Percentiles rank a stretch among this genome's conserved stretches.
Evolutionary conservation across 352 stramenopile genomes (phyloP).

Genomic region (Pythium phragmiticola): DNA sequence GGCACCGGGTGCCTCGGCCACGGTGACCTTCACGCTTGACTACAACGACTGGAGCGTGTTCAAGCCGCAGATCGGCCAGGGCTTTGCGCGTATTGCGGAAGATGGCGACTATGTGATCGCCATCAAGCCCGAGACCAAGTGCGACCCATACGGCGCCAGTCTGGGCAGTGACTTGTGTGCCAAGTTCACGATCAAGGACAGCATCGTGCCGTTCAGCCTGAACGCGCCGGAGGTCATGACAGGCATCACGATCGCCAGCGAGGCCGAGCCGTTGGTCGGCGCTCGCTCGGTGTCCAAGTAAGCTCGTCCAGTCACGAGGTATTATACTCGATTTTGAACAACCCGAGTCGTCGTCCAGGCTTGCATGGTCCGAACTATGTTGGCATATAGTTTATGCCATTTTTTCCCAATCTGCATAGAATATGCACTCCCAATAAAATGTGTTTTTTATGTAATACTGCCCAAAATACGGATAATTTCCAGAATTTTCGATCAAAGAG

Average conservation of each 20-base stretch:
- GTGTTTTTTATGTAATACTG: not conserved
- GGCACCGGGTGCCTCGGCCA: no score
- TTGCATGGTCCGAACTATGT: no score
- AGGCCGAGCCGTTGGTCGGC: not conserved
- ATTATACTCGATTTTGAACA: not conserved
- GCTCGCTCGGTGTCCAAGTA: not conserved
- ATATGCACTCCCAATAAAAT: no score
- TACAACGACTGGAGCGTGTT: no score
- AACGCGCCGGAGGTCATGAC: constrained; percentile 12
- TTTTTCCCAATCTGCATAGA: no score
- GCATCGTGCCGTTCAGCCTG: constrained; percentile 32
- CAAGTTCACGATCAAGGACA: constrained; percentile 28
- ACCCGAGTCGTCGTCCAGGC: no score
- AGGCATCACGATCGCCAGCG: constrained; percentile 20
- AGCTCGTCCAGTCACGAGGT: not conserved
- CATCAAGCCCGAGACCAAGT: constrained; percentile 27
- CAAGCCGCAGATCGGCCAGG: no score
- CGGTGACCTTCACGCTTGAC: no score
- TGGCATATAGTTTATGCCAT: no score
- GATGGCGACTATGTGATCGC: constrained; percentile 31
- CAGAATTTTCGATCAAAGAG: constrained; percentile 10
- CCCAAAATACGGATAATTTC: constrained; percentile 3
- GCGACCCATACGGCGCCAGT: constrained; percentile 19
- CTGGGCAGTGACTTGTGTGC: constrained; percentile 21
- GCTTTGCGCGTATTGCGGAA: constrained; percentile 3